Conservation (phyloP, 2,329 filamentous ascomycete genomes). For the Alternaria brassicae region DNA sequence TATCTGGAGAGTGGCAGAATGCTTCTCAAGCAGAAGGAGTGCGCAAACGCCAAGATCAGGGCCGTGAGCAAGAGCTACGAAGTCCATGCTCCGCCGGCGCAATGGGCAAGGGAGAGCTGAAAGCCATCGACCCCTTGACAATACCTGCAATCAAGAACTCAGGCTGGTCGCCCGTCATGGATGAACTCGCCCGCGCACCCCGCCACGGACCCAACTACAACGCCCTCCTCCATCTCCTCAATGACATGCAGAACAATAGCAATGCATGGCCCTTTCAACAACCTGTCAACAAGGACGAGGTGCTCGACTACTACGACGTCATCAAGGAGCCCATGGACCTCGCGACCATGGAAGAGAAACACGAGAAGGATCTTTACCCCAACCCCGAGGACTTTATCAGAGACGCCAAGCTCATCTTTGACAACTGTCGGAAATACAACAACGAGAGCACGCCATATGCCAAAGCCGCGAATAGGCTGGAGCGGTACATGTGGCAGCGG, state of each 20-base stretch:
- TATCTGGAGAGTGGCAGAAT: constrained; percentile 93
- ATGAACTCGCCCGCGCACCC: constrained; percentile 91
- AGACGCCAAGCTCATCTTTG: constrained; percentile 87
- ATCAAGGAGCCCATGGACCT: constrained; percentile 99
- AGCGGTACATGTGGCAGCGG: constrained; percentile 93
- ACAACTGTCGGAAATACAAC: constrained; percentile 96
- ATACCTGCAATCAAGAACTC: constrained; percentile 88
- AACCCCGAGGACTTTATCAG: constrained; percentile 91
- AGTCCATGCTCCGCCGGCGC: constrained; percentile 81
- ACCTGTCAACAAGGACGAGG: constrained; percentile 93
- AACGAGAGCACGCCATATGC: constrained; percentile 94
- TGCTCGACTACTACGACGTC: constrained; percentile 98
- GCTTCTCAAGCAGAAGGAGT: constrained; percentile 96
- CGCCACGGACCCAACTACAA: constrained; percentile 97
- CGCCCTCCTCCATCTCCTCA: constrained; percentile 88
- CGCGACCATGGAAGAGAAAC: constrained; percentile 92
- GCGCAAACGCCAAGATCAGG: constrained; percentile 91
- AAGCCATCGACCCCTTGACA: constrained; percentile 81
- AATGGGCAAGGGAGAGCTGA: constrained; percentile 74
- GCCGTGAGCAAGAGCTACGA: constrained; percentile 89
- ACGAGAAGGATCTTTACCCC: constrained; percentile 90
- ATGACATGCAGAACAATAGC: constrained; percentile 92
- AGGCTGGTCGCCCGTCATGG: constrained; percentile 97
- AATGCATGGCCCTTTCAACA: constrained; percentile 94
- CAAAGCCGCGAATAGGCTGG: constrained; percentile 91